These are phyloP conservation scores for Solanum aculeatissimum DNA, from an alignment of 305 asterid genomes.

Conservation along the genomic window DNA sequence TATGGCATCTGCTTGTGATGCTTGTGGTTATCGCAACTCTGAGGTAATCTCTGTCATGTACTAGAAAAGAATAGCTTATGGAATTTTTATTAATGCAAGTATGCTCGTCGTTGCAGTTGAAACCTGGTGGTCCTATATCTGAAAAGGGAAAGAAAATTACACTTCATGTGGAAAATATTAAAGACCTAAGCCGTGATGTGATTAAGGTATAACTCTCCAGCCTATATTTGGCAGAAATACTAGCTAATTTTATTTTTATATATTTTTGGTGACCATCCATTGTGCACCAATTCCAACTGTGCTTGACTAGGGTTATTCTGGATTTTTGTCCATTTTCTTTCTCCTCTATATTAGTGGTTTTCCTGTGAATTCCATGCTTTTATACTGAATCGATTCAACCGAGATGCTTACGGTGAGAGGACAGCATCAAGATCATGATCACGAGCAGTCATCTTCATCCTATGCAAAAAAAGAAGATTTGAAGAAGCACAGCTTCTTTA, in stretches of 20 bases:
- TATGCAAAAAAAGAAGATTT: background rate
- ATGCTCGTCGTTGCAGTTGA: constrained; percentile 42
- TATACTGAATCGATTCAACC: background rate
- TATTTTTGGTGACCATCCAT: background rate
- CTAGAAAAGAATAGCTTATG: background rate
- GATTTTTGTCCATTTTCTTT: background rate
- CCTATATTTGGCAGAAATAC: background rate
- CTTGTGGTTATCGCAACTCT: constrained; percentile 88
- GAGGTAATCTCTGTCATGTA: constrained; percentile 33
- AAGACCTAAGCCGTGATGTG: constrained; percentile 87
- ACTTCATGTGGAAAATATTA: constrained; percentile 48
- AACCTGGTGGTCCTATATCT: constrained; percentile 82
- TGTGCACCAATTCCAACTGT: background rate
- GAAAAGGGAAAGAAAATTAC: constrained; percentile 72
- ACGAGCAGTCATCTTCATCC: background rate
- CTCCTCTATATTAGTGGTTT: background rate
- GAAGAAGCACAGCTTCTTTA: background rate
- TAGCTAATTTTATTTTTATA: background rate
- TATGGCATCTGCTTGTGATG: constrained; percentile 87
- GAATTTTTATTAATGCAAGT: background rate
- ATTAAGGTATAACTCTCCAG: constrained; percentile 50
- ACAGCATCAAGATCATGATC: background rate
- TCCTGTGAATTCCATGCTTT: background rate
- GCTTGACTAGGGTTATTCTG: background rate
- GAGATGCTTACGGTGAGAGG: background rate